Evolutionary conservation across 176 grass and related monocot genomes (phyloP).

Genomic region (Puccinellia tenuiflora): DNA sequence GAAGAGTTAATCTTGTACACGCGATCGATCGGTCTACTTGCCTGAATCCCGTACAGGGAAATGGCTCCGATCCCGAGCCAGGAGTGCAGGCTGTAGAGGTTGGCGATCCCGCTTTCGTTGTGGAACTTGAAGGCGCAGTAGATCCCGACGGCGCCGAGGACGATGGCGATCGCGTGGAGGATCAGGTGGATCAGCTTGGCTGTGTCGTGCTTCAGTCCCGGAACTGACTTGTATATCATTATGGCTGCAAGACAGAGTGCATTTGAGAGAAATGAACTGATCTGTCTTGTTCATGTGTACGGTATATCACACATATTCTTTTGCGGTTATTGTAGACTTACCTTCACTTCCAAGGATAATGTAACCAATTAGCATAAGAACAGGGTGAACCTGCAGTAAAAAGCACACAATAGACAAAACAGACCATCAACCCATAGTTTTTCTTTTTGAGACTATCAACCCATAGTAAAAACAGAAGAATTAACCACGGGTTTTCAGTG

Average conservation of each 20-base stretch:
- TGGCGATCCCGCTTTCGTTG: constrained; percentile 88
- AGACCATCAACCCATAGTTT: background rate
- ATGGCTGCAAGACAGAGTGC: constrained; percentile 55
- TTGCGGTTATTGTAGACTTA: constrained; percentile 7
- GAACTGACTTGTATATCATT: constrained; percentile 68
- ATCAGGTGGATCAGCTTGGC: constrained; percentile 60
- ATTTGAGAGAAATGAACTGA: background rate
- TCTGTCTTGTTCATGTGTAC: background rate
- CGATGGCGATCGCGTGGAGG: constrained; percentile 60
- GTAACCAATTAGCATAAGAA: constrained; percentile 93
- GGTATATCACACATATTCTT: background rate
- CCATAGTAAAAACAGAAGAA: background rate
- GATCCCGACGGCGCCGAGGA: constrained; percentile 70
- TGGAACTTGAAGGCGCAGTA: constrained; percentile 85
- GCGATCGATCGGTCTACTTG: background rate
- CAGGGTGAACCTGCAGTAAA: constrained; percentile 68
- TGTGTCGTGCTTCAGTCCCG: constrained; percentile 51
- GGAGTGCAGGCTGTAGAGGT: constrained; percentile 92
- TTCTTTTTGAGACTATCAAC: background rate
- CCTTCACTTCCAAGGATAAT: constrained; percentile 92
- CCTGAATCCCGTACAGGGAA: constrained; percentile 64
- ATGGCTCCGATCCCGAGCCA: constrained; percentile 90
- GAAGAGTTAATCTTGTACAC: background rate
- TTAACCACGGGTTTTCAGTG: background rate
- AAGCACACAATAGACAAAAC: too few species aligned